Evolutionary conservation across 2,329 filamentous ascomycete genomes (phyloP), one percentile per base, ranked within the genome.

Genomic region (Sporothrix mexicana): DNA sequence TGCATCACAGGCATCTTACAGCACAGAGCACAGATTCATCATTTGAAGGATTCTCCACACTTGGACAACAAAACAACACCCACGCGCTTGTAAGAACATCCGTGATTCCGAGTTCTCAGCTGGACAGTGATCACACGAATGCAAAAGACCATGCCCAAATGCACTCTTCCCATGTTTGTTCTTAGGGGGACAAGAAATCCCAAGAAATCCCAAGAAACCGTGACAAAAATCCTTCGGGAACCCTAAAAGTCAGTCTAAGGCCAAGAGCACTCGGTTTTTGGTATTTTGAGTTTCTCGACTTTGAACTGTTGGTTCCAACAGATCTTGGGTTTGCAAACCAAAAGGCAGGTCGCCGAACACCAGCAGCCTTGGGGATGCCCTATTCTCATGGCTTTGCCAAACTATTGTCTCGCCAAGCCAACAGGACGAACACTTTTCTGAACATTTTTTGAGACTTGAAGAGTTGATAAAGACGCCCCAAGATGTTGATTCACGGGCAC

Each of bases 331-430:
- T 7, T 36, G 30, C 30, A 20, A 43, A 13, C 15, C 12, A 43
- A 61, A 59, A 17, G 57, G 17, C 55, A 66, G 61, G 41, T 66
- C 61, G 61, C 61, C 61, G 61, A 66, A 25, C 20, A 66, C 61
- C 12, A 47, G n/a, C 9, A 55, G 30, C 30, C 30, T 36, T 36
- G 30, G 13, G 47, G 25, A 13, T 4, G 61, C 61, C 20, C 20
- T 45, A 23, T 36, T 36, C 30, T 36, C 30, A 36, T 45, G n/a
- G 4, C 30, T 25, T 47, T 66, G 41, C 61, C 61, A 41, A 66
- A 66, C 7, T 66, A 8, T n/a, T 66, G 61, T 66, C 43, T 25
- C 61, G 25, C 61, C 61, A 47, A 66, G 61, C 47, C 57, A 57
- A 45, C 59, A 23, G 30, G 30, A 36, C 30, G 7, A 36, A 4